These are phyloP conservation scores for Scytalidium sp. DNA, from an alignment of 2,329 filamentous ascomycete genomes.

Conservation along the genomic window DNA sequence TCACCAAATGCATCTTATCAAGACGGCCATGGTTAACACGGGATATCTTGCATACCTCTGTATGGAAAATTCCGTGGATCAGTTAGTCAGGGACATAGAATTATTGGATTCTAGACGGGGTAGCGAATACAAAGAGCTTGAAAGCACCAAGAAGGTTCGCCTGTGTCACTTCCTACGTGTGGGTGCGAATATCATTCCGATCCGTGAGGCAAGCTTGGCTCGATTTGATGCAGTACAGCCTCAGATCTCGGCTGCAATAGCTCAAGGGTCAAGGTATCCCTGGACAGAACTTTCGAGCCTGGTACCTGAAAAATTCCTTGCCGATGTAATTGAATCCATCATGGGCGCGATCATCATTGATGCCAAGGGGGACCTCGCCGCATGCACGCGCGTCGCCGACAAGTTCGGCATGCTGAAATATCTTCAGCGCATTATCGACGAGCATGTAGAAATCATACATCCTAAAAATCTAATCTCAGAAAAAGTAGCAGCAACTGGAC, in stretches of 20 bases:
- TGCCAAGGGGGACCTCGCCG: conserved; percentile 59
- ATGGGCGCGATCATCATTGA: conserved; percentile 85
- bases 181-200: conserved; percentile 53
- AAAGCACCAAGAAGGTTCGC: conserved; percentile 30
- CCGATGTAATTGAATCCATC: conserved; percentile 77
- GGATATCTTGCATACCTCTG: conserved; percentile 76
- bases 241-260: conserved; percentile 47
- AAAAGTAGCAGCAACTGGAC: conserved; percentile 44
- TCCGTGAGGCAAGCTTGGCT: conserved; percentile 33
- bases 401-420: conserved; percentile 63
- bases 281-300: conserved; percentile 71
- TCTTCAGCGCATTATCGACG: conserved; percentile 58
- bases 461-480: conserved; percentile 67
- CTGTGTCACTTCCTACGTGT: conserved; percentile 76
- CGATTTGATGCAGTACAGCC: conserved; percentile 38
- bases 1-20: conserved; percentile 70
- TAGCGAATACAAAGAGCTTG: conserved; percentile 11
- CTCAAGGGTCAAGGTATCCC: conserved; percentile 58
- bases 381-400: conserved; percentile 59
- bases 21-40: conserved; percentile 74
- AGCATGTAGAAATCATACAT: conserved; percentile 54
- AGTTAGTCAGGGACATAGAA: neutral
- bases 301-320: conserved; percentile 72
- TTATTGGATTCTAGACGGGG: conserved; percentile 1
- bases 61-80: conserved; percentile 49